Conservation (phyloP, 2,329 filamentous ascomycete genomes). For the Cordyceps pruinosa region DNA sequence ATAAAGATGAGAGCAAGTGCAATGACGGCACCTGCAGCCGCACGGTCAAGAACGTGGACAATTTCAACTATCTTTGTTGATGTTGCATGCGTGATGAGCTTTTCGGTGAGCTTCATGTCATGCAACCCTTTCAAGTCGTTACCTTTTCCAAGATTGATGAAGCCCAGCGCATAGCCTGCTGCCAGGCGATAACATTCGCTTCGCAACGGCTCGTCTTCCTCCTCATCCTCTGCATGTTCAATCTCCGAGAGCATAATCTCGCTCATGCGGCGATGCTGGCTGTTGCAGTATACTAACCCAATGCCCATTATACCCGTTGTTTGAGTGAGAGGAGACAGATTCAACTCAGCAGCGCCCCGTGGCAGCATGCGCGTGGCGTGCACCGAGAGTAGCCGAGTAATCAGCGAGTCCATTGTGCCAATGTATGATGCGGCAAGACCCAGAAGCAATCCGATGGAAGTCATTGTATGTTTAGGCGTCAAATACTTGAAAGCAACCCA, state of each 20-base stretch:
- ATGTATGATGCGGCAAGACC: conserved; percentile 90
- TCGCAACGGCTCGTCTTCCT: conserved; percentile 77
- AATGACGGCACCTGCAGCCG: conserved; percentile 86
- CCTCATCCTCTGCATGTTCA: conserved; percentile 70
- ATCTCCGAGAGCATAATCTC: conserved; percentile 98
- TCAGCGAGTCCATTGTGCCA: conserved; percentile 94
- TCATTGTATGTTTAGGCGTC: conserved; percentile 99
- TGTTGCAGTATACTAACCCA: conserved; percentile 86
- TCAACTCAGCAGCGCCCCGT: conserved; percentile 85
- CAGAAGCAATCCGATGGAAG: conserved; percentile 88
- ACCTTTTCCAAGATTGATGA: conserved; percentile 91
- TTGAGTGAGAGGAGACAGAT: conserved; percentile 86
- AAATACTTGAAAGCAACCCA: conserved; percentile 99
- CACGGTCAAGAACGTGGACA: conserved; percentile 87
- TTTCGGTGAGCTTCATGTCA: conserved; percentile 88
- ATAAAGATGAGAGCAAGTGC: conserved; percentile 90
- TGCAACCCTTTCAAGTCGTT: conserved; percentile 81
- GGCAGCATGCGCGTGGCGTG: conserved; percentile 95
- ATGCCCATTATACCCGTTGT: conserved; percentile 97
- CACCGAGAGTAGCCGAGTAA: conserved; percentile 87
- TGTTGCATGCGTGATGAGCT: conserved; percentile 77
- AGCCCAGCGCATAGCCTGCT: conserved; percentile 84
- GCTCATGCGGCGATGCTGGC: conserved; percentile 95
- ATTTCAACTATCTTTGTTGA: conserved; percentile 85
- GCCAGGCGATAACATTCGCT: conserved; percentile 96